Conservation (phyloP, 2,329 filamentous ascomycete species). For the Xylariaceae sp. region DNA sequence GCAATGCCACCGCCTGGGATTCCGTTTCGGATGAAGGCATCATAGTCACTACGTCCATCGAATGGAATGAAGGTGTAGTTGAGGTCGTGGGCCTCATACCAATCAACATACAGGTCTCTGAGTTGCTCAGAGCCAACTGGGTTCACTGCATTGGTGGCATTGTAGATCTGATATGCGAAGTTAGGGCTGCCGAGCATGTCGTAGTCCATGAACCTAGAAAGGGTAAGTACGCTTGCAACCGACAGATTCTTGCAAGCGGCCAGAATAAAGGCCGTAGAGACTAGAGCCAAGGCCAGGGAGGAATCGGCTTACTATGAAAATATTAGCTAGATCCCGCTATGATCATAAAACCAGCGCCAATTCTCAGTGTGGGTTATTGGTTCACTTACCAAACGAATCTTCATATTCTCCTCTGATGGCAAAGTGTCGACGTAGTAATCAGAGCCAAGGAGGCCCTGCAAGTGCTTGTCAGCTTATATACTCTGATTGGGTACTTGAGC, state of each 20-base stretch:
- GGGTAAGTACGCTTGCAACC: no score
- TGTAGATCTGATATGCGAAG: conserved; percentile 62
- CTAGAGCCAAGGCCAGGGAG: no score
- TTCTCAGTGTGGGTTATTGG: no score
- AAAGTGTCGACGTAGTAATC: conserved; percentile 53
- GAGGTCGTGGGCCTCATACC: conserved; percentile 53
- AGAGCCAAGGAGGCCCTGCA: conserved; percentile 45
- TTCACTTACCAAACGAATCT: conserved; percentile 57
- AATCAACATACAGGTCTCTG: conserved; percentile 59
- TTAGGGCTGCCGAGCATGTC: conserved; percentile 64
- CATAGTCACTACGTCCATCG: conserved; percentile 45
- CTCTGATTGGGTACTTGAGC: neutral
- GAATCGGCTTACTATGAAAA: no score
- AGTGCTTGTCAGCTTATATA: neutral
- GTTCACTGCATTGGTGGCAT: conserved; percentile 61
- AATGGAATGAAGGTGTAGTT: conserved; percentile 67
- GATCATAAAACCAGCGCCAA: no score
- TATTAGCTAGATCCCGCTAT: no score
- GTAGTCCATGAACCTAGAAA: conserved; percentile 64
- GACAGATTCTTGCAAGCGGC: no score
- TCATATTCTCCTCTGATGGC: conserved; percentile 48
- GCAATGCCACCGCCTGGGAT: conserved; percentile 58
- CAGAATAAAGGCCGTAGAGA: no score
- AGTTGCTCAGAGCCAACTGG: conserved; percentile 65
- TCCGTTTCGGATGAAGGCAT: conserved; percentile 30